These are phyloP conservation scores for Aspergillus carbonarius DNA, from an alignment of 2,329 filamentous ascomycete genomes.

Conservation along the genomic window DNA sequence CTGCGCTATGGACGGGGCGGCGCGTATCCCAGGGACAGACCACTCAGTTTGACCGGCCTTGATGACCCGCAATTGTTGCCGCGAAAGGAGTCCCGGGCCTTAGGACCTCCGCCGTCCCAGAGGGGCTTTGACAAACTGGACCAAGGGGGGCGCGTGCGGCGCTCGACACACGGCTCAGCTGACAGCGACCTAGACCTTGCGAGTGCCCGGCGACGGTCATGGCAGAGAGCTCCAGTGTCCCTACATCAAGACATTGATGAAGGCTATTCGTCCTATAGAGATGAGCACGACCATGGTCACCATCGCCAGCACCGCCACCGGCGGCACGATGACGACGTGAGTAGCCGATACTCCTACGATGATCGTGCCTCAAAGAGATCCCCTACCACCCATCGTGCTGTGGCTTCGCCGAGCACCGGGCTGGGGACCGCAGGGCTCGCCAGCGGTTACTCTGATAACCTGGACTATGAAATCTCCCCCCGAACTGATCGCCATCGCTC, in stretches of 20 bases:
- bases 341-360: slow-evolving; percentile 19
- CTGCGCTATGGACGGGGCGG: slow-evolving; percentile 30
- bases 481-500: slow-evolving; percentile 26
- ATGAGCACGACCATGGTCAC: slow-evolving; percentile 46
- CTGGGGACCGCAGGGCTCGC: slow-evolving; percentile 39
- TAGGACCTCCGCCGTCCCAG: slow-evolving; percentile 39
- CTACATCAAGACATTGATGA: slow-evolving; percentile 51
- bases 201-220: slow-evolving; percentile 34
- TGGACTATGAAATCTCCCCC: slow-evolving; percentile 28
- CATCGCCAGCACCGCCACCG: slow-evolving; percentile 38
- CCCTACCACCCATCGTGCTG: slow-evolving; percentile 16
- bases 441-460: slow-evolving; percentile 36
- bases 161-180: slow-evolving; percentile 20
- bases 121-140: slow-evolving; percentile 41
- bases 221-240: slow-evolving; percentile 45
- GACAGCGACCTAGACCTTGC: slow-evolving; percentile 40
- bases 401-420: slow-evolving; percentile 23
- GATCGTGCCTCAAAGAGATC: slow-evolving; percentile 21
- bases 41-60: slow-evolving; percentile 41
- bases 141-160: slow-evolving; percentile 26
- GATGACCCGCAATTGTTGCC: slow-evolving; percentile 32
- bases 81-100: slow-evolving; percentile 29
- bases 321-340: slow-evolving; percentile 22
- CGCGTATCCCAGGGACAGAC: slow-evolving; percentile 31
- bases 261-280: slow-evolving; percentile 42